phyloP scores from a whole-genome alignment of 768 basidiomycete species.

The Leucosporidium creatinivorum region DNA sequence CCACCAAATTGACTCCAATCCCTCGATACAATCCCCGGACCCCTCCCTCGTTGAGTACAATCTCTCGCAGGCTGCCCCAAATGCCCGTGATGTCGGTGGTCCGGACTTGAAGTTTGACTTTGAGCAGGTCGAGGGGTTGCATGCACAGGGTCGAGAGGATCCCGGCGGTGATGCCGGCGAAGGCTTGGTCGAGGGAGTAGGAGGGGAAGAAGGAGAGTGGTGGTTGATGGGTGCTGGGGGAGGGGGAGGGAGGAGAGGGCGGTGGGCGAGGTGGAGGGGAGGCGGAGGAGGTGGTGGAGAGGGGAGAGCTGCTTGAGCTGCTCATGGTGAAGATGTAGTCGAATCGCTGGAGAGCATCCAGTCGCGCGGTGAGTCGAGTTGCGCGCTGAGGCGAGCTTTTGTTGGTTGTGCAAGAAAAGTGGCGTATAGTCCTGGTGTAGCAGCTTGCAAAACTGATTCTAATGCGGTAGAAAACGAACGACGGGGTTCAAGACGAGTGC shows the following conservation, averaged over 20 bases:
- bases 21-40: slow-evolving; percentile 85
- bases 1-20: slow-evolving; percentile 79
- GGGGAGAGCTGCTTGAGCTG: neutral
- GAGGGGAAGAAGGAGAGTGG: slow-evolving; percentile 20
- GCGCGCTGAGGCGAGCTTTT: no score
- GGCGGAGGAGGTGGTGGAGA: neutral
- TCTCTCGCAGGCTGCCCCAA: slow-evolving; percentile 63
- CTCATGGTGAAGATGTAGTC: no score
- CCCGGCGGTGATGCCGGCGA: slow-evolving; percentile 86
- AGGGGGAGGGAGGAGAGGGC: neutral
- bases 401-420: no score
- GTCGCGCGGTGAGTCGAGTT: no score
- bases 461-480: no score
- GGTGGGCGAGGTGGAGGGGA: no score
- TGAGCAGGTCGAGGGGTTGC: slow-evolving; percentile 94
- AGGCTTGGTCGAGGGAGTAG: slow-evolving; percentile 74
- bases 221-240: neutral
- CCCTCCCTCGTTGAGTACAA: slow-evolving; percentile 61
- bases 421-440: no score
- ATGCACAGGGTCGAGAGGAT: slow-evolving; percentile 86
- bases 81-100: slow-evolving; percentile 55
- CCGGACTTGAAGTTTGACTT: slow-evolving; percentile 84
- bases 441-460: no score
- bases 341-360: no score
- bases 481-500: no score